A percentile compares a stretch with the other conserved stretches of the same genome.
These are phyloP conservation scores for Xylariaceae sp. DNA, from an alignment of 2,329 filamentous ascomycete genomes.

Conservation along the genomic window DNA sequence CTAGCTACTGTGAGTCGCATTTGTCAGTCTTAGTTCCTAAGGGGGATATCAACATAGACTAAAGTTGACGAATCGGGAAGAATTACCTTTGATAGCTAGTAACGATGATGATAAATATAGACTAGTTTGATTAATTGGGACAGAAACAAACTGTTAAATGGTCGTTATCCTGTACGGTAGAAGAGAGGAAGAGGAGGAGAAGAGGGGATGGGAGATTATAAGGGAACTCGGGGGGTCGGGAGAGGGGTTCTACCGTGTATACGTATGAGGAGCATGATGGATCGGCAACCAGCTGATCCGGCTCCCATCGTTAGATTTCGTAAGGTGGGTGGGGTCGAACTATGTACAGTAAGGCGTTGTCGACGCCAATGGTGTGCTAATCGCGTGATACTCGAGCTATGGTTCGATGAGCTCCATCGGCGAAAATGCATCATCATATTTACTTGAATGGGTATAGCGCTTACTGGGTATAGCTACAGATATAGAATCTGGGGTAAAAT, in stretches of 20 bases:
- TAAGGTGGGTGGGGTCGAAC: conserved; percentile 24
- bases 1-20: conserved; percentile 10
- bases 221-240: conserved; percentile 21
- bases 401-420: conserved; percentile 31
- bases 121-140: conserved; percentile 6
- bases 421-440: conserved; percentile 28
- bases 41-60: neutral
- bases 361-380: conserved; percentile 30
- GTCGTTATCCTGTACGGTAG: conserved; percentile 24
- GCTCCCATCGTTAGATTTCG: conserved; percentile 18
- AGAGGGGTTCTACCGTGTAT: conserved; percentile 13
- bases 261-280: conserved; percentile 13
- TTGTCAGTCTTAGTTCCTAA: conserved; percentile 3
- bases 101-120: conserved; percentile 9
- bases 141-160: conserved; percentile 35
- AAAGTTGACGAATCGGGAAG: conserved; percentile 1
- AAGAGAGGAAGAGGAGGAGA: conserved; percentile 24
- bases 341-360: conserved; percentile 26
- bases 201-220: conserved; percentile 27
- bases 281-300: conserved; percentile 35
- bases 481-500: conserved; percentile 30
- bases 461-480: neutral
- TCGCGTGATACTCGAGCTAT: conserved; percentile 34
- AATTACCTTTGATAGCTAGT: conserved; percentile 25
- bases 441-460: conserved; percentile 24